These are phyloP conservation scores for Bruguiera hainesii DNA, from an alignment of 441 rosid genomes.

Conservation along the genomic window DNA sequence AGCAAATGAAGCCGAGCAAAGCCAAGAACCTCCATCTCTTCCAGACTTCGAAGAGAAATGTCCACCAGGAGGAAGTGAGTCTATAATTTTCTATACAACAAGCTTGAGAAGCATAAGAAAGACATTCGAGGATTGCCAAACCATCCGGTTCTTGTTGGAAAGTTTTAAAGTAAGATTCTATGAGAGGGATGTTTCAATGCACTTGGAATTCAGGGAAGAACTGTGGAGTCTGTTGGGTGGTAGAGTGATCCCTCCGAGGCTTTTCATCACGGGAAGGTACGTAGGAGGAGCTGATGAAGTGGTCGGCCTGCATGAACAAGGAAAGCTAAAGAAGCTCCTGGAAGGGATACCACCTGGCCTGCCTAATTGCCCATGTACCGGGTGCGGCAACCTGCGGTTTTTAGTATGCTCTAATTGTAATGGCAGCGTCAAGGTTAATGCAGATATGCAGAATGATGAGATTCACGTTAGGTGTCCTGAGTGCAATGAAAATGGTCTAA, in stretches of 20 bases:
- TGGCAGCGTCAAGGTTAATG: constrained; percentile 61
- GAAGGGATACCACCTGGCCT: constrained; percentile 43
- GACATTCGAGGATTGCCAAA: constrained; percentile 70
- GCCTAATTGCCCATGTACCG: constrained; percentile 36
- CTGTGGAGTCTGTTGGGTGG: constrained; percentile 57
- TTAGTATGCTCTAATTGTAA: constrained; percentile 63
- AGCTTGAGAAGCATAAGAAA: constrained; percentile 75
- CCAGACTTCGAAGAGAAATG: constrained; percentile 49
- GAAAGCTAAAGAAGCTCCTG: constrained; percentile 69
- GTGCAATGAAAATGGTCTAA: constrained; percentile 90
- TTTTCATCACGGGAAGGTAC: constrained; percentile 74
- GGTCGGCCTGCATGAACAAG: constrained; percentile 66
- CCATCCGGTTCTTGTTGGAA: constrained; percentile 55
- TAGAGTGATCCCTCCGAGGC: constrained; percentile 66
- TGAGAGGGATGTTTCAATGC: constrained; percentile 82
- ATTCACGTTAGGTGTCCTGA: constrained; percentile 47
- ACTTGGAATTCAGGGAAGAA: constrained; percentile 68
- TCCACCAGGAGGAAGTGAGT: constrained; percentile 64
- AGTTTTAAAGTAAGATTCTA: constrained; percentile 48
- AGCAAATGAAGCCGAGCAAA: constrained; percentile 1
- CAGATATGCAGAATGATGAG: constrained; percentile 32
- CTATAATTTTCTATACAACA: constrained; percentile 74
- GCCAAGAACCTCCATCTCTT: constrained; percentile 21
- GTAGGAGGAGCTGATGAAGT: constrained; percentile 92
- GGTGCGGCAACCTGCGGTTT: constrained; percentile 58